A percentile compares a stretch with the other conserved stretches of the same genome.
Conservation (phyloP, 2,329 filamentous ascomycete species). For the Sordariomycetes sp. region DNA sequence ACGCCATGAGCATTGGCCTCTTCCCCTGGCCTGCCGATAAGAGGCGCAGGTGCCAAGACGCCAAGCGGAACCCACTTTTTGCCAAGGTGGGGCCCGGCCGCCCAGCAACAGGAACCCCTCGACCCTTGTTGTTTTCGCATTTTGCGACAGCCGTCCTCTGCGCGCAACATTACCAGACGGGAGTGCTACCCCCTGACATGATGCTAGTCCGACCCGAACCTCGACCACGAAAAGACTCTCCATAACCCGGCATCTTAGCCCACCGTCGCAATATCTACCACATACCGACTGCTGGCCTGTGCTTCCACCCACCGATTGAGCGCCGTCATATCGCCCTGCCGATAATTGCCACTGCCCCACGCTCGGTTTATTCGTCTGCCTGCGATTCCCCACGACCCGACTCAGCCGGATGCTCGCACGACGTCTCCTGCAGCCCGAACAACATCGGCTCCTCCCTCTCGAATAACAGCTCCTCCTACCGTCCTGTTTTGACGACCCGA, state of each 20-base stretch:
- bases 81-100: background rate
- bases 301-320: background rate
- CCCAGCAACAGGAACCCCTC: constrained; percentile 1
- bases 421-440: background rate
- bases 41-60: background rate
- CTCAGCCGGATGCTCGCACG: background rate
- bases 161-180: background rate
- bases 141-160: background rate
- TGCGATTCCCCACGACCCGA: background rate
- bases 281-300: background rate
- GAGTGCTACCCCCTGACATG: background rate
- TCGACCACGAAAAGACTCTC: constrained; percentile 7
- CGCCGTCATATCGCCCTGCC: background rate
- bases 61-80: background rate
- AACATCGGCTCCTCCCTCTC: background rate
- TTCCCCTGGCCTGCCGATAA: background rate
- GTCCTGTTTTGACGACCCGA: background rate
- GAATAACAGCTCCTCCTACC: background rate
- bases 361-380: background rate
- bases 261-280: background rate
- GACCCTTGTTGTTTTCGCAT: constrained; percentile 1
- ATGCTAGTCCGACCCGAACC: constrained; percentile 7
- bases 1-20: too few species aligned
- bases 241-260: background rate
- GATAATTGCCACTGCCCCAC: background rate